Conservation (phyloP, 2,329 filamentous ascomycete species). For the Neurospora sp. region DNA sequence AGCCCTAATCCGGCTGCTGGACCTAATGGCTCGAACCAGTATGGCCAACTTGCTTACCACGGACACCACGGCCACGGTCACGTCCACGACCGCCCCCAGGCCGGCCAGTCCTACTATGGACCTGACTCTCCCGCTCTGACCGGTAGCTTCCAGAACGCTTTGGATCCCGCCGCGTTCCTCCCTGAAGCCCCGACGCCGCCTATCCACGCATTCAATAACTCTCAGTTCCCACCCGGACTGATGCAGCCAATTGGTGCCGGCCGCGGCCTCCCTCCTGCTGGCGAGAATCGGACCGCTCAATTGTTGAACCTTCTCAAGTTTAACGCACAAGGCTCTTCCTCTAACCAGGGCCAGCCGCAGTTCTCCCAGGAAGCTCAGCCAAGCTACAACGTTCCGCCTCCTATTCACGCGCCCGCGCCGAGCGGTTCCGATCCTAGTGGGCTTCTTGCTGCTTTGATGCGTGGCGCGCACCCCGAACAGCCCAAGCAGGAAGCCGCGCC, state of each 20-base stretch:
- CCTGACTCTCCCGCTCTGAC: conserved; percentile 17
- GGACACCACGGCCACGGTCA: background rate
- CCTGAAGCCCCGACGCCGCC: conserved; percentile 38
- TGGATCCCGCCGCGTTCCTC: conserved; percentile 23
- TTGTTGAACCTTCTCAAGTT: conserved; percentile 54
- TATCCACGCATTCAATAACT: conserved; percentile 26
- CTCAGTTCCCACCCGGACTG: conserved; percentile 29
- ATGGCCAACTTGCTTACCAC: conserved; percentile 10
- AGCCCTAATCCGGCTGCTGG: conserved; percentile 12
- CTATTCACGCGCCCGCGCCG: conserved; percentile 46
- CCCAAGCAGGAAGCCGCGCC: conserved; percentile 24
- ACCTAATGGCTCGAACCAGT: conserved; percentile 16
- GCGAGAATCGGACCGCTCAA: conserved; percentile 40
- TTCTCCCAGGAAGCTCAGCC: conserved; percentile 18
- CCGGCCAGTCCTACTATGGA: conserved; percentile 17
- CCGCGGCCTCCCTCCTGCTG: conserved; percentile 19
- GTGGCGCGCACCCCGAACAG: conserved; percentile 42
- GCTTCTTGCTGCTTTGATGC: conserved; percentile 50
- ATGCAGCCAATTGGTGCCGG: conserved; percentile 42
- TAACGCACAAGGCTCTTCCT: conserved; percentile 27
- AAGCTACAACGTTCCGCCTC: conserved; percentile 14
- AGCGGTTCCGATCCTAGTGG: conserved; percentile 46
- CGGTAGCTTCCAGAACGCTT: conserved; percentile 11
- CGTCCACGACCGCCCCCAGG: conserved; percentile 12
- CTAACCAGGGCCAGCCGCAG: conserved; percentile 12